Percentiles rank a stretch among this genome's conserved stretches.
These are phyloP conservation scores for Hamamelis virginiana DNA, from an alignment of 164 flowering plant species.

Conservation along the genomic window DNA sequence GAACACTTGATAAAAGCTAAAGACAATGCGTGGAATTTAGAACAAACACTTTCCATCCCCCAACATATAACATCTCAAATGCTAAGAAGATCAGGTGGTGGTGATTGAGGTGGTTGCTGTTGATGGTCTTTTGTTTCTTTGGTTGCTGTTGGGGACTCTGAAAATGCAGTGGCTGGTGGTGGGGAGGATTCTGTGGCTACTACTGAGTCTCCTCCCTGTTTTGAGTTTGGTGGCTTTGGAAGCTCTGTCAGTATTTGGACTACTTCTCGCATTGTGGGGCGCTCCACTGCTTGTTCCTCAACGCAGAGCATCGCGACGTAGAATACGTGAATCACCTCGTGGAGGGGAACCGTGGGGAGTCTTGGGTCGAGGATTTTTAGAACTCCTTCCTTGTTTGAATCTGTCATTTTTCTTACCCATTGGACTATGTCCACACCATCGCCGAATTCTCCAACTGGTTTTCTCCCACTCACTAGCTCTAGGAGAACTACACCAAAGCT, in stretches of 20 bases:
- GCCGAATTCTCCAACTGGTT: constrained; percentile 97
- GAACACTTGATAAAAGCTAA: constrained; percentile 17
- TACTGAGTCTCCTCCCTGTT: constrained; percentile 36
- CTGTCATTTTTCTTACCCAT: constrained; percentile 91
- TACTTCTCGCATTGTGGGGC: constrained; percentile 97
- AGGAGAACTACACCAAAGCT: constrained; percentile 94
- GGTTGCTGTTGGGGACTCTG: constrained; percentile 31
- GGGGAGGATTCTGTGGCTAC: constrained; percentile 35
- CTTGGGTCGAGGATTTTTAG: constrained; percentile 77
- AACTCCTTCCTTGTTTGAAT: constrained; percentile 81
- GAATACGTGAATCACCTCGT: constrained; percentile 93
- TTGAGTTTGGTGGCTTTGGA: constrained; percentile 52
- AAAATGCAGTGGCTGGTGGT: constrained; percentile 15
- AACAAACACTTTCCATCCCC: constrained; percentile 4
- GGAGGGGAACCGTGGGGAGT: constrained; percentile 74
- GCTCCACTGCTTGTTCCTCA: constrained; percentile 90
- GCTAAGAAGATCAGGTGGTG: constrained; percentile 90
- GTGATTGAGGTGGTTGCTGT: constrained; percentile 41
- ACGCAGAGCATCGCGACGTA: constrained; percentile 97
- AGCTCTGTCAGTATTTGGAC: constrained; percentile 89
- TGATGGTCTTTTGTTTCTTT: constrained; percentile 43
- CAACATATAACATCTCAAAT: constrained; percentile 33
- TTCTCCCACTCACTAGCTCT: constrained; percentile 80
- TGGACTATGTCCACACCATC: constrained; percentile 99
- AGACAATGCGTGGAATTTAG: constrained; percentile 22